Percentiles rank a stretch among this genome's conserved stretches.
Evolutionary conservation across 345 rosid species (phyloP).

Genomic region (Draba incana): DNA sequence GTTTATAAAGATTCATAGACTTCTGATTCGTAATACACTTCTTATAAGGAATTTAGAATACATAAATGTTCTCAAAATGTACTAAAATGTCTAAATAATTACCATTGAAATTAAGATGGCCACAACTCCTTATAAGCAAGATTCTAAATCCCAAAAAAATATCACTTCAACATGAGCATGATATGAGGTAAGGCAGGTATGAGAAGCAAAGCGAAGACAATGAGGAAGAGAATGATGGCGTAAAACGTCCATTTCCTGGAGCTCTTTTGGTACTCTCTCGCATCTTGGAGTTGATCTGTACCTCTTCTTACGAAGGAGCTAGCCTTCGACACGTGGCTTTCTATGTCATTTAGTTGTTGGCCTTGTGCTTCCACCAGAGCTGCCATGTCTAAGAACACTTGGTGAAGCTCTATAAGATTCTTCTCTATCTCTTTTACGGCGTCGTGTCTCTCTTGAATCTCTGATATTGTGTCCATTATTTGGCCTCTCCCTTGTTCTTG

Average conservation of each 20-base stretch:
- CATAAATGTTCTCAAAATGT: neutral
- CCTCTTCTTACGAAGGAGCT: slow-evolving; percentile 79
- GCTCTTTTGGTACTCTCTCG: slow-evolving; percentile 71
- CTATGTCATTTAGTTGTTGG: slow-evolving; percentile 81
- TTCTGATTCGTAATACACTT: neutral
- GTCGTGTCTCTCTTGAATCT: slow-evolving; percentile 85
- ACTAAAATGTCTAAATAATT: slow-evolving; percentile 9
- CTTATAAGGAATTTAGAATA: neutral
- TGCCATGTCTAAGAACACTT: slow-evolving; percentile 90
- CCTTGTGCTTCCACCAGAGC: slow-evolving; percentile 84
- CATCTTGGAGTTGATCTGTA: slow-evolving; percentile 66
- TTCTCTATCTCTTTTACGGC: slow-evolving; percentile 88
- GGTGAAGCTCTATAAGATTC: slow-evolving; percentile 78
- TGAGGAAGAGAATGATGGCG: slow-evolving; percentile 53
- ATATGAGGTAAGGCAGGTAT: slow-evolving; percentile 54
- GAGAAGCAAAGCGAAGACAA: slow-evolving; percentile 50
- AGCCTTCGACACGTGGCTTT: slow-evolving; percentile 80
- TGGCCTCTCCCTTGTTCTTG: slow-evolving; percentile 90
- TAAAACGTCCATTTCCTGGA: slow-evolving; percentile 79
- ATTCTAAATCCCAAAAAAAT: slow-evolving; percentile 13
- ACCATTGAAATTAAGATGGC: neutral
- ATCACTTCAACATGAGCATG: slow-evolving; percentile 36
- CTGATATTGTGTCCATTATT: slow-evolving; percentile 78
- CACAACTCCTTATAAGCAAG: neutral
- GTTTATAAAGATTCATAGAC: too few species aligned